phyloP scores from a whole-genome alignment of 257 asterid genomes.

The Nicotiana noctiflora region DNA sequence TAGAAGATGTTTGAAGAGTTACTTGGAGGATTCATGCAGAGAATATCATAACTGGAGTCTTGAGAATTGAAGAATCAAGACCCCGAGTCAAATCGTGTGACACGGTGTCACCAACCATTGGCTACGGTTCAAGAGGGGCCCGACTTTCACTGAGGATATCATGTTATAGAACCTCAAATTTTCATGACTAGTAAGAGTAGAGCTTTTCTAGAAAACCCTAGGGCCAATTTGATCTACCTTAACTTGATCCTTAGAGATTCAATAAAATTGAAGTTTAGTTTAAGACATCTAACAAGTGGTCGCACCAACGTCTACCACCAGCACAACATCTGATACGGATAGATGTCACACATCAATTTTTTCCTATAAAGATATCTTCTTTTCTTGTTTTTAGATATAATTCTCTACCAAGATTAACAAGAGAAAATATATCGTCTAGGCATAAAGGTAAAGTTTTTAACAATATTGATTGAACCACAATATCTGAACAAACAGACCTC shows the following conservation, averaged over 20 bases:
- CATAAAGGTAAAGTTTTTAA: neutral
- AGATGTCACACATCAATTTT: neutral
- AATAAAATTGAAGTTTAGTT: neutral
- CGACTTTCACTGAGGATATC: neutral
- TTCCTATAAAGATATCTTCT: neutral
- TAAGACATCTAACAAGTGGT: neutral
- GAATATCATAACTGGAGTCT: no score
- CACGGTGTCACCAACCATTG: no score
- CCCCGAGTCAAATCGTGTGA: no score
- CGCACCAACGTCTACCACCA: neutral
- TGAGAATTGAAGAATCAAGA: no score
- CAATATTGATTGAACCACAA: neutral
- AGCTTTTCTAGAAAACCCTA: neutral
- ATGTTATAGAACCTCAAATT: neutral
- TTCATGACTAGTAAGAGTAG: neutral
- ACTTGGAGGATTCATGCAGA: no score
- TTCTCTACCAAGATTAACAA: neutral
- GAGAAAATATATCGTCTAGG: neutral
- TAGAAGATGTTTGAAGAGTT: no score
- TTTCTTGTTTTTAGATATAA: neutral
- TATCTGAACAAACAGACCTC: conserved; percentile 46
- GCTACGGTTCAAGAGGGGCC: no score
- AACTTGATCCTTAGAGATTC: neutral
- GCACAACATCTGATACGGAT: neutral
- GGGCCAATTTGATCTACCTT: neutral